phyloP scores from a whole-genome alignment of 495 filamentous ascomycete species.

The Platismatia glauca region DNA sequence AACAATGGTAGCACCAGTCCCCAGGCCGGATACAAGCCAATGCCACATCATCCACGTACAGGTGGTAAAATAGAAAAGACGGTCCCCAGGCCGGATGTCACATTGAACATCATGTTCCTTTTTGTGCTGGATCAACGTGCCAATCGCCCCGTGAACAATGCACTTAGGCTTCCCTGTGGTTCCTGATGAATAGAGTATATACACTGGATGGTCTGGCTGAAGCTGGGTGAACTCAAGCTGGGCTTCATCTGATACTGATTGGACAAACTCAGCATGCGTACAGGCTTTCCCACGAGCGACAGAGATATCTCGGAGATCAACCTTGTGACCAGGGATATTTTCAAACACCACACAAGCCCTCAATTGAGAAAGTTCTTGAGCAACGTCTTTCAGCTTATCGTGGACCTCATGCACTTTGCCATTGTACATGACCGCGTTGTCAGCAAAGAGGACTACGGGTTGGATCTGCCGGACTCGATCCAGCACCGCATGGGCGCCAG shows the following conservation, averaged over 20 bases:
- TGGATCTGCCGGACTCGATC: conserved; percentile 77
- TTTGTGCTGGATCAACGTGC: conserved; percentile 86
- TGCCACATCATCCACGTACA: conserved; percentile 98
- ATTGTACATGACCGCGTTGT: conserved; percentile 83
- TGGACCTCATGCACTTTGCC: conserved; percentile 68
- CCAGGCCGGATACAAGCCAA: conserved; percentile 78
- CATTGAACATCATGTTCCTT: conserved; percentile 86
- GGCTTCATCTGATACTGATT: conserved; percentile 31
- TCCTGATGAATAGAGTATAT: conserved; percentile 79
- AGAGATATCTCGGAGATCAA: conserved; percentile 42
- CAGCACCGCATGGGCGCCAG: conserved; percentile 68
- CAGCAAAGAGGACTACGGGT: conserved; percentile 71
- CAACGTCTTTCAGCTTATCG: conserved; percentile 64
- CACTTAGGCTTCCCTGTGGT: conserved; percentile 89
- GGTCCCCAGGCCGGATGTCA: conserved; percentile 55
- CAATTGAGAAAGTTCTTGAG: conserved; percentile 51
- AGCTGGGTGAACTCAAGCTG: conserved; percentile 63
- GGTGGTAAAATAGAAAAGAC: conserved; percentile 81
- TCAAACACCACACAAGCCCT: conserved; percentile 62
- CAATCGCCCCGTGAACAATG: conserved; percentile 81
- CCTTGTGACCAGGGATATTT: conserved; percentile 42
- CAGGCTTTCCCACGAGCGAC: conserved; percentile 42
- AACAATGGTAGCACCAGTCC: conserved; percentile 69
- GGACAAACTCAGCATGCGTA: conserved; percentile 44
- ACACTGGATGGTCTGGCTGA: conserved; percentile 73